These are phyloP conservation scores for Cetraspora pellucida DNA, from an alignment of 192 early-diverging fungal genomes.

Conservation along the genomic window DNA sequence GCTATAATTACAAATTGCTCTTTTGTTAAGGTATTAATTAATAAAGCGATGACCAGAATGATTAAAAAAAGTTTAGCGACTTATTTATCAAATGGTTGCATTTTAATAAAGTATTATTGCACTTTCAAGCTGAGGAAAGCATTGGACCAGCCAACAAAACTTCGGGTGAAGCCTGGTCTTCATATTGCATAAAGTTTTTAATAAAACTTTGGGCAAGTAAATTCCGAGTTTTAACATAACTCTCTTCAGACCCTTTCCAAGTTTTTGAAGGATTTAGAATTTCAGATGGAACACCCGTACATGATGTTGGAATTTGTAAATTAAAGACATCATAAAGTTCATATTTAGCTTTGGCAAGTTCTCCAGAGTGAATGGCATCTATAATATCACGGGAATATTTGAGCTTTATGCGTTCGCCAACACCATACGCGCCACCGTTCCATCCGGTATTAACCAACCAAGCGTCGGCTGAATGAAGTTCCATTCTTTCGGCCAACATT, in stretches of 20 bases:
- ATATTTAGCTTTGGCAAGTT: constrained; percentile 83
- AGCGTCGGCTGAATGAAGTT: constrained; percentile 77
- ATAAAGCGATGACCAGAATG: too few species aligned
- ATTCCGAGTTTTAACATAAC: constrained; percentile 64
- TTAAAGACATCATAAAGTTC: constrained; percentile 87
- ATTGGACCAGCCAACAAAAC: constrained; percentile 71
- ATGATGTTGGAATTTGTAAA: constrained; percentile 82
- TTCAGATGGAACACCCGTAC: constrained; percentile 77
- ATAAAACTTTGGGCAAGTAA: constrained; percentile 85
- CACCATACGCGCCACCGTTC: constrained; percentile 91
- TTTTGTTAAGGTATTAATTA: too few species aligned
- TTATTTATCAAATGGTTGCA: too few species aligned
- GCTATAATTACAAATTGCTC: too few species aligned
- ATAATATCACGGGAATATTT: constrained; percentile 98
- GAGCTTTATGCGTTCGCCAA: constrained; percentile 88
- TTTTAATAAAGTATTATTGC: too few species aligned
- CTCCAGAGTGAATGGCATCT: constrained; percentile 95
- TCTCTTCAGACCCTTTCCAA: constrained; percentile 77
- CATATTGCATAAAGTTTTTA: constrained; percentile 88
- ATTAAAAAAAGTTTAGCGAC: too few species aligned
- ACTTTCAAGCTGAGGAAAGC: background rate
- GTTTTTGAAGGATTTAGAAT: constrained; percentile 85
- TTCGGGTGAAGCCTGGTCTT: constrained; percentile 67
- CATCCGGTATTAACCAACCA: constrained; percentile 98
- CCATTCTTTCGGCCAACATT: constrained; percentile 96